phyloP scores from a whole-genome alignment of 345 rosid genomes.

The Aquilaria yunnanensis region DNA sequence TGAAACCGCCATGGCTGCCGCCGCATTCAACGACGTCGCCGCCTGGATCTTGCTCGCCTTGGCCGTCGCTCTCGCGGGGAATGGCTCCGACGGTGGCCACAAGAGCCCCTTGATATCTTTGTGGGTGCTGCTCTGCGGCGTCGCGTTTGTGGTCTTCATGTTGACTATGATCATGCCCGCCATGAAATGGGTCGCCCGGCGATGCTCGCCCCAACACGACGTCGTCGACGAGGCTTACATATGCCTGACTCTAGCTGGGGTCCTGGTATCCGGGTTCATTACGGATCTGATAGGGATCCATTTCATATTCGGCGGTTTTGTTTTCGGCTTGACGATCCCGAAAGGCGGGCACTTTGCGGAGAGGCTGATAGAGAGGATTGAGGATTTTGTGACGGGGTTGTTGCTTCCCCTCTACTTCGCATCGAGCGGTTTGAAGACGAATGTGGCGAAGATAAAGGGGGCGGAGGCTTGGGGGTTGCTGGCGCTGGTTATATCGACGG shows the following conservation, averaged over 20 bases:
- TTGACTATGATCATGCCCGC: conserved; percentile 53
- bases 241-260: conserved; percentile 67
- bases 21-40: conserved; percentile 83
- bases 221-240: conserved; percentile 61
- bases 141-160: conserved; percentile 62
- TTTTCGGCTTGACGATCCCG: conserved; percentile 74
- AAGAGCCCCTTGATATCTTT: conserved; percentile 61
- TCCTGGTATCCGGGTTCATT: conserved; percentile 33
- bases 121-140: conserved; percentile 70
- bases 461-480: conserved; percentile 64
- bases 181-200: conserved; percentile 61
- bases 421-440: conserved; percentile 76
- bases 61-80: conserved; percentile 72
- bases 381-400: conserved; percentile 78
- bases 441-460: conserved; percentile 56
- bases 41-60: conserved; percentile 82
- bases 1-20: conserved; percentile 85
- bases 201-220: conserved; percentile 48
- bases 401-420: conserved; percentile 89
- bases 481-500: conserved; percentile 59
- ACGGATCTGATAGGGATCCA: conserved; percentile 65
- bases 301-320: conserved; percentile 76
- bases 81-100: conserved; percentile 31
- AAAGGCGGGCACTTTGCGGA: conserved; percentile 79
- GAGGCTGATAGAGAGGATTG: conserved; percentile 67